Evolutionary conservation across 164 flowering plant species (phyloP), one percentile per base, ranked within the genome.

Genomic region (Vitis labrusca): DNA sequence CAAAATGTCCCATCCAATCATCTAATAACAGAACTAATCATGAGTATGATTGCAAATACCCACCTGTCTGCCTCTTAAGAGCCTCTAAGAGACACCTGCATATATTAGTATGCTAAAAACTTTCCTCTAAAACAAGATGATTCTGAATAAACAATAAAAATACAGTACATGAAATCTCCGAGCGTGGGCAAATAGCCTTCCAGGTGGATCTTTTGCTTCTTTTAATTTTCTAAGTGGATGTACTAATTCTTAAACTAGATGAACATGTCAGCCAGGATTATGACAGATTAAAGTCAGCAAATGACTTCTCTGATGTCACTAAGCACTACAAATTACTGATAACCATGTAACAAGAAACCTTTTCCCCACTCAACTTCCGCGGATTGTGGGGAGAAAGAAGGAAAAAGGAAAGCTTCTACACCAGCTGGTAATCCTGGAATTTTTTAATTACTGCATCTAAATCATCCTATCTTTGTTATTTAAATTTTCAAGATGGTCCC

Each of bases 201-300:
- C 66, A 66, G 68, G 75, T 67, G 54, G 62, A 64, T 63, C 54
- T 30, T n/a, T 68, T 71, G 51, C 48, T 69, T 66, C 14, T 67
- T 67, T 68, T 37, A 15, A 67, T 63, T 71, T 68, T 17, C 1
- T 6, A 59, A 75, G 85, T 80, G 84, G 85, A 78, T 65, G 74
- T 64, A 66, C 76, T 55, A 51, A 73, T 71, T 79, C 84, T 68
- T 79, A 82, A 84, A 82, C 77, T 73, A 77, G 54, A 81, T 62
- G 56, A 78, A 69, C 64, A 61, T 82, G 85, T 75, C 77, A 69
- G 81, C 67, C 62, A 73, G 50, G 59, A 37, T 7, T 65, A 79
- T 78, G 83, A 75, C 80, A 83, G 71, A 76, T 78, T 77, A 75
- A 64, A 70, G 55, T 29, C 72, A 69, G n/a, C 57, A 57, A 80